These are phyloP conservation scores for Oidiodendron maius DNA, from an alignment of 495 filamentous ascomycete species.

Conservation along the genomic window DNA sequence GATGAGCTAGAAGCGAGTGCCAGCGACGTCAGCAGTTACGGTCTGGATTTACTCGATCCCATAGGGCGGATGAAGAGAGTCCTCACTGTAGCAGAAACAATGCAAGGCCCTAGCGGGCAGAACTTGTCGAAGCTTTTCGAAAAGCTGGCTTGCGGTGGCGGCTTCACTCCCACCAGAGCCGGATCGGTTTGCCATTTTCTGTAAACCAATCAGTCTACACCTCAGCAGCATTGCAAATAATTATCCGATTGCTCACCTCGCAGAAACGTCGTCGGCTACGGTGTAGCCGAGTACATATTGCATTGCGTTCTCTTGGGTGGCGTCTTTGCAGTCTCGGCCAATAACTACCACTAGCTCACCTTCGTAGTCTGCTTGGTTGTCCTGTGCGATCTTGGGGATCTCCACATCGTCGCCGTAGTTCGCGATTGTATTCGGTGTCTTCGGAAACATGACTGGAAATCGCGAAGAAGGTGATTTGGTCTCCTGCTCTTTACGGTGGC, in stretches of 20 bases:
- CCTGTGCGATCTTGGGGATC: constrained; percentile 43
- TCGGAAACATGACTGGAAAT: constrained; percentile 1
- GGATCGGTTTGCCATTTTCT: constrained; percentile 40
- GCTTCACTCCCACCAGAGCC: constrained; percentile 20
- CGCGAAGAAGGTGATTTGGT: background rate
- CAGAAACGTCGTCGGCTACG: constrained; percentile 41
- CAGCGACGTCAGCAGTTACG: no score
- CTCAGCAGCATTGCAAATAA: no score
- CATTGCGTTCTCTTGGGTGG: constrained; percentile 33
- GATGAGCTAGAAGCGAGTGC: no score
- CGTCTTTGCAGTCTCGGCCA: constrained; percentile 38
- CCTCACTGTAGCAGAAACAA: constrained; percentile 29
- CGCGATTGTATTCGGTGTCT: background rate
- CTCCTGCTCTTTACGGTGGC: background rate
- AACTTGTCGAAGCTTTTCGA: constrained; percentile 23
- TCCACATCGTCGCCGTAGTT: constrained; percentile 1
- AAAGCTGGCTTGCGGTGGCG: constrained; percentile 19
- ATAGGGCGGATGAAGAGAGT: no score
- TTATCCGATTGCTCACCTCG: no score
- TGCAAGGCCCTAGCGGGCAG: constrained; percentile 27
- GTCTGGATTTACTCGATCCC: no score
- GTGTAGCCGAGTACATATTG: constrained; percentile 43
- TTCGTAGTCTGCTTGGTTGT: constrained; percentile 44
- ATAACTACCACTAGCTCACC: constrained; percentile 43
- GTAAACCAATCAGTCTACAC: no score